A percentile compares a stretch with the other conserved stretches of the same genome.
phyloP scores from a whole-genome alignment of 768 basidiomycete species.

The Lactarius pseudohatsudake region DNA sequence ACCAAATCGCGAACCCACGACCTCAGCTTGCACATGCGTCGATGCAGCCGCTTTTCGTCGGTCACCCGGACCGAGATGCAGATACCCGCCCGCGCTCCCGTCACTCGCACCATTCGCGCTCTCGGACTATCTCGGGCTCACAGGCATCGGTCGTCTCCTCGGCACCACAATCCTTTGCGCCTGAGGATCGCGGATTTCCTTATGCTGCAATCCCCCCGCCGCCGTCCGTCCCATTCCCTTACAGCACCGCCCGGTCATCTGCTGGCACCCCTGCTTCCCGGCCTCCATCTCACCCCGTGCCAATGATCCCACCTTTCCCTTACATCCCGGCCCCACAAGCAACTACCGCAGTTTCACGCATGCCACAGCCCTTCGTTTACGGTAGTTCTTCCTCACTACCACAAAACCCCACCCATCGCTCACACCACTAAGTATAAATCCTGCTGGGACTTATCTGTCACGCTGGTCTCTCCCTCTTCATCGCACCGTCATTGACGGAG shows the following conservation, averaged over 20 bases:
- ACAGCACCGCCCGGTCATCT: neutral
- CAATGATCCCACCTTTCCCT: conserved; percentile 5
- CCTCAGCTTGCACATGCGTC: conserved; percentile 10
- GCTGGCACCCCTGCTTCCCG: conserved; percentile 7
- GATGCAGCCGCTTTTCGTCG: neutral
- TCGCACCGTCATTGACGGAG: neutral
- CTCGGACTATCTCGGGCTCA: conserved; percentile 9
- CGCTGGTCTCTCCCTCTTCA: neutral
- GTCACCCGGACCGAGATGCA: conserved; percentile 1
- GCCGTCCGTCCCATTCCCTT: conserved; percentile 6
- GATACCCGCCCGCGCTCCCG: conserved; percentile 17
- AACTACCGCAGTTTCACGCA: conserved; percentile 17
- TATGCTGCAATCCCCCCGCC: conserved; percentile 13
- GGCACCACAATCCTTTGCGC: neutral
- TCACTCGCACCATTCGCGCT: conserved; percentile 6
- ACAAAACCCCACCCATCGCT: conserved; percentile 11
- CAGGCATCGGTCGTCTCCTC: conserved; percentile 8
- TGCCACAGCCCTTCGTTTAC: conserved; percentile 9
- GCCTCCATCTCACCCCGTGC: neutral
- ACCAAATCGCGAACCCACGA: conserved; percentile 20
- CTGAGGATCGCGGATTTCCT: conserved; percentile 21
- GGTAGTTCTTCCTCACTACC: conserved; percentile 4
- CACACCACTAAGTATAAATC: neutral
- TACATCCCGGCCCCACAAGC: conserved; percentile 12
- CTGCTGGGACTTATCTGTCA: neutral